Evolutionary conservation across 441 rosid species (phyloP).

Genomic region (Theobroma grandiflorum): DNA sequence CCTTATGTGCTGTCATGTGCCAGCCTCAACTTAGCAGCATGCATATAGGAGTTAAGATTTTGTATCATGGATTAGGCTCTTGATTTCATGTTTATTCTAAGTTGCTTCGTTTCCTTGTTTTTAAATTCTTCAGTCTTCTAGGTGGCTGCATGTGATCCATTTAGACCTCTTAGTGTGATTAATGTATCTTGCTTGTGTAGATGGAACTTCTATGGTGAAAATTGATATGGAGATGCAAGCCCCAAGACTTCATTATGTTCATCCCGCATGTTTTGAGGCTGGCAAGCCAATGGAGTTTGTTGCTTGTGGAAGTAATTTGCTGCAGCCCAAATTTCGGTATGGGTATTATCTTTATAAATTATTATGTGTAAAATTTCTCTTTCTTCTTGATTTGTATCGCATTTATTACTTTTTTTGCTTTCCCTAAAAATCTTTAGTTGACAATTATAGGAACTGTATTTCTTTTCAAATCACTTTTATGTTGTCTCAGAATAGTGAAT

Average conservation of each 20-base stretch:
- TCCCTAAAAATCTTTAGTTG: not conserved
- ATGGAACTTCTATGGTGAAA: constrained; percentile 70
- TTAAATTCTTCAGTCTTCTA: not conserved
- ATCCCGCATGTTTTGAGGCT: constrained; percentile 92
- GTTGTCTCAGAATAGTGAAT: not conserved
- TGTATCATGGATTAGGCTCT: not conserved
- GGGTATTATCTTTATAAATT: constrained; percentile 14
- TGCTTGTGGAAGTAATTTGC: constrained; percentile 85
- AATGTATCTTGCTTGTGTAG: constrained; percentile 44
- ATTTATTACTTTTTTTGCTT: not conserved
- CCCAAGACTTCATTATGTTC: constrained; percentile 86
- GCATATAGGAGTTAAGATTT: not conserved
- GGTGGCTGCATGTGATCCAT: constrained; percentile 15
- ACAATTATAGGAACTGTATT: not conserved
- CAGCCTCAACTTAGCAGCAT: not conserved
- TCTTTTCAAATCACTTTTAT: not conserved
- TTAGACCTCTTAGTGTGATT: constrained; percentile 23
- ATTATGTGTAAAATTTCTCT: not conserved
- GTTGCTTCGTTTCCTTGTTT: constrained; percentile 2
- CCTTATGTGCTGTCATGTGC: not conserved
- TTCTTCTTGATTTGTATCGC: not conserved
- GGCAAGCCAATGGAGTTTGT: constrained; percentile 90
- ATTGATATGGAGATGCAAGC: constrained; percentile 56
- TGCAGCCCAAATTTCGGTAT: constrained; percentile 85
- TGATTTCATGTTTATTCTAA: not conserved